Evolutionary conservation across 2,329 filamentous ascomycete genomes (phyloP).

Genomic region (Ophiocordyceps camponoti-leonardi): DNA sequence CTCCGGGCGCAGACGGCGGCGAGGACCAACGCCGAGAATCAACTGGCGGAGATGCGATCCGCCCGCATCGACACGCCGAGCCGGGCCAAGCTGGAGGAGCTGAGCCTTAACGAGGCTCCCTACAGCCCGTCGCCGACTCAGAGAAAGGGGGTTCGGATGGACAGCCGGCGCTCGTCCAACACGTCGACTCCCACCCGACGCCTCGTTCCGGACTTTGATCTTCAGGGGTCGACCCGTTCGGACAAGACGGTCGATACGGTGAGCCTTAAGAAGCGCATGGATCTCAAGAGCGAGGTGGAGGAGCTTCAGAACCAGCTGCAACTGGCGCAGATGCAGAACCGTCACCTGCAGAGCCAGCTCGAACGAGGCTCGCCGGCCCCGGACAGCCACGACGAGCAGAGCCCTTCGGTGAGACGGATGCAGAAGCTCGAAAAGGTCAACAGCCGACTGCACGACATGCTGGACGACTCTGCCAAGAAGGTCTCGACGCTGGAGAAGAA

Average conservation of each 20-base stretch:
- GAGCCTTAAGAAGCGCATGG: constrained; percentile 75
- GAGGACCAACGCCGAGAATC: constrained; percentile 64
- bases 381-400: constrained; percentile 59
- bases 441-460: constrained; percentile 77
- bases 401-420: constrained; percentile 62
- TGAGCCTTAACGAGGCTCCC: constrained; percentile 66
- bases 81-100: constrained; percentile 69
- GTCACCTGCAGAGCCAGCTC: constrained; percentile 76
- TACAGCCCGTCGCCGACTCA: constrained; percentile 60
- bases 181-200: constrained; percentile 63
- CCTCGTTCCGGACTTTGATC: constrained; percentile 37
- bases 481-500: constrained; percentile 77
- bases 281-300: constrained; percentile 78
- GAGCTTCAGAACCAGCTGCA: constrained; percentile 89
- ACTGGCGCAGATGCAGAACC: constrained; percentile 86
- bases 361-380: constrained; percentile 47
- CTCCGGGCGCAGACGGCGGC: constrained; percentile 70
- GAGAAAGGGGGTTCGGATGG: constrained; percentile 37
- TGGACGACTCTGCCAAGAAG: constrained; percentile 87
- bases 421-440: constrained; percentile 90
- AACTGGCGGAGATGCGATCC: constrained; percentile 61
- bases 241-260: constrained; percentile 70
- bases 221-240: constrained; percentile 62
- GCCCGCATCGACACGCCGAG: constrained; percentile 55
- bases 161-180: constrained; percentile 48